phyloP scores from a whole-genome alignment of 2,329 filamentous ascomycete species.

The Nemania diffusa region DNA sequence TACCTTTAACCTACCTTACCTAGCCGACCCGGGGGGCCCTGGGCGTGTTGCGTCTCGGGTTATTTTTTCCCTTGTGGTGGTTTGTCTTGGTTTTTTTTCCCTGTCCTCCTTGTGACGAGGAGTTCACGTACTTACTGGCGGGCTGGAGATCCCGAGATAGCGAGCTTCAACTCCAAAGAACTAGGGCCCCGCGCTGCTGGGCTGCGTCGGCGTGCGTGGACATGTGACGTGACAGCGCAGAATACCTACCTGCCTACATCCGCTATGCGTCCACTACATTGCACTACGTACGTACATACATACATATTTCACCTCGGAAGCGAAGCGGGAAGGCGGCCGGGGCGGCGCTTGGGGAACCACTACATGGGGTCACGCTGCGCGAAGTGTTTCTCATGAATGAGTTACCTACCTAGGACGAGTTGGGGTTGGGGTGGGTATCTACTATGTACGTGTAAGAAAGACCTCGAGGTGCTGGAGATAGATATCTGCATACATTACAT shows the following conservation, averaged over 20 bases:
- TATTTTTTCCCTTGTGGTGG: not conserved
- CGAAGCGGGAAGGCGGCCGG: slow-evolving; percentile 7
- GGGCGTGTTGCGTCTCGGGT: not conserved
- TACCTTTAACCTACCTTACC: not conserved
- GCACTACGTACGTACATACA: not conserved
- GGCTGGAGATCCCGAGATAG: not conserved
- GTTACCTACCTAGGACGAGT: not conserved
- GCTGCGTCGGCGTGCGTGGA: not conserved
- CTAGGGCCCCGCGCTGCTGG: not conserved
- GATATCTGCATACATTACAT: too few relatives aligned
- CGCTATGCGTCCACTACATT: not conserved
- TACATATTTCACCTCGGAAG: not conserved
- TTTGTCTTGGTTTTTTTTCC: not conserved
- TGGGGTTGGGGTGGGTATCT: not conserved
- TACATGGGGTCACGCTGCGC: not conserved
- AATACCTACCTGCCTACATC: not conserved
- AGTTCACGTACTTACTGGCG: not conserved
- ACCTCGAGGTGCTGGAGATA: too few relatives aligned
- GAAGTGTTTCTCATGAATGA: too few relatives aligned
- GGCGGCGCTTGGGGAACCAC: not conserved
- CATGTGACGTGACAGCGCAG: slow-evolving; percentile 29
- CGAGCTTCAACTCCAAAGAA: not conserved
- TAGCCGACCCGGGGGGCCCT: not conserved
- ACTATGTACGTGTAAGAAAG: not conserved
- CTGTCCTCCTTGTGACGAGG: not conserved